phyloP scores from a whole-genome alignment of 2,329 filamentous ascomycete species.

The Talaromyces verruculosus region DNA sequence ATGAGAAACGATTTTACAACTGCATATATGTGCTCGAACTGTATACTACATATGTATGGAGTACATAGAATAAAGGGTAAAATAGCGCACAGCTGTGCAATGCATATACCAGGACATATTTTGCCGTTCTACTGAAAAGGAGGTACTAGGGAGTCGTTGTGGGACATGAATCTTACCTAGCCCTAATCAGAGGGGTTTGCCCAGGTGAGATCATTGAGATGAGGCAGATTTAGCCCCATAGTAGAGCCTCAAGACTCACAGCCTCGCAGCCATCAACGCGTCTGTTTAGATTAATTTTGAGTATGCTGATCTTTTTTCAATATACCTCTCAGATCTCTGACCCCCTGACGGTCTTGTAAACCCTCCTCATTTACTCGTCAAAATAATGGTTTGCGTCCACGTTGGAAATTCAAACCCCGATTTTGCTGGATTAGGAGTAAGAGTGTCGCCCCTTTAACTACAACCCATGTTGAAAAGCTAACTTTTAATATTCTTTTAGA shows the following conservation, averaged over 20 bases:
- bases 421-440: slow-evolving; percentile 1
- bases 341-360: neutral
- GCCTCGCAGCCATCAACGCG: neutral
- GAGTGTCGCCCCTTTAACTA: neutral
- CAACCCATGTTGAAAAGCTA: neutral
- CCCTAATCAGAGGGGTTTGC: neutral
- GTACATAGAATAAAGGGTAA: too few species aligned
- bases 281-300: neutral
- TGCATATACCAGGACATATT: too few species aligned
- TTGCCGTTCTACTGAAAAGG: too few species aligned
- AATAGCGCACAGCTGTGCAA: too few species aligned
- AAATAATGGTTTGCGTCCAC: neutral
- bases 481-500: neutral
- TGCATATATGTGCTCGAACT: too few species aligned
- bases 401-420: slow-evolving; percentile 1
- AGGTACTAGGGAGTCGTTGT: neutral
- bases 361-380: neutral
- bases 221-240: neutral
- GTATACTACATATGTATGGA: too few species aligned
- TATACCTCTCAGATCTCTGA: neutral
- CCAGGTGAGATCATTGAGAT: neutral
- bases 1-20: too few species aligned
- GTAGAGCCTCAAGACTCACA: neutral
- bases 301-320: neutral
- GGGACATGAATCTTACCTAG: neutral